phyloP scores from a whole-genome alignment of 2,329 filamentous ascomycete species.

The Penicillium sp. region DNA sequence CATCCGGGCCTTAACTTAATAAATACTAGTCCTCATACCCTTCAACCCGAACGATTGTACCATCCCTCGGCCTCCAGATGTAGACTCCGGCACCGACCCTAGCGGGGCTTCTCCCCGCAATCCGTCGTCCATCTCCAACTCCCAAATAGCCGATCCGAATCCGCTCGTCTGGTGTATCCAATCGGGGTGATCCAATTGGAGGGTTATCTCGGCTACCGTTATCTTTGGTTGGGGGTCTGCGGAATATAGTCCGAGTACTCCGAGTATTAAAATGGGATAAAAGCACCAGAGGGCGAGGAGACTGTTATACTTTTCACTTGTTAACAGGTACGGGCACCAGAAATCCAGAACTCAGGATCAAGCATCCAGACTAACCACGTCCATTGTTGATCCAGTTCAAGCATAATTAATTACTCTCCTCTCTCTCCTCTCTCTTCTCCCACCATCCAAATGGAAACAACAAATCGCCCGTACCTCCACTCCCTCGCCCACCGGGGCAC shows the following conservation, averaged over 20 bases:
- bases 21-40: neutral
- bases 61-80: neutral
- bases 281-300: neutral
- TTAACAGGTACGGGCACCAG: too few relatives aligned
- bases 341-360: neutral
- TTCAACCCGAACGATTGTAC: neutral
- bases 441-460: slow-evolving; percentile 31
- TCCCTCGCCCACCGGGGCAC: slow-evolving; percentile 51
- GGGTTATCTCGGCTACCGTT: neutral
- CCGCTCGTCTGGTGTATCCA: slow-evolving; percentile 1
- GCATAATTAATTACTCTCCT: neutral
- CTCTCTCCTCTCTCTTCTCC: neutral
- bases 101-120: slow-evolving; percentile 6
- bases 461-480: slow-evolving; percentile 30
- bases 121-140: neutral
- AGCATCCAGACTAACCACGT: neutral
- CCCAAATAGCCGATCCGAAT: neutral
- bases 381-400: neutral
- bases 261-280: neutral
- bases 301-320: neutral
- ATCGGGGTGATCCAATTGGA: neutral
- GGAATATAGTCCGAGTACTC: neutral
- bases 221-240: neutral
- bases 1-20: too few relatives aligned
- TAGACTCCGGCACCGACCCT: neutral